Base-by-base conservation (phyloP, 2,329 filamentous ascomycete genomes). In the Trichoderma cornu-damae region DNA sequence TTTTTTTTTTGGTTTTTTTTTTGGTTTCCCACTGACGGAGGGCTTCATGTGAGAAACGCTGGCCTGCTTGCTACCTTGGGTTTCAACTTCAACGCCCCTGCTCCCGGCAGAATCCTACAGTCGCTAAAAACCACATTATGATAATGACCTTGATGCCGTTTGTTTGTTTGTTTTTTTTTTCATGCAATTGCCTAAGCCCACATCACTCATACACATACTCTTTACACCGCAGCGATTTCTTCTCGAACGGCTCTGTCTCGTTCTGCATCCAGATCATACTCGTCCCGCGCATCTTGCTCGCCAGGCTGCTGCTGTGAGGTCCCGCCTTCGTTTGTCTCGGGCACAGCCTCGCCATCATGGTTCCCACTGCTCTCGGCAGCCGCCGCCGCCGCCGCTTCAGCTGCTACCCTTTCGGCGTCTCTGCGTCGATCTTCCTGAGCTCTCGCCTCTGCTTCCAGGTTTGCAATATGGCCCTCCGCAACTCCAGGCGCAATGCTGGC, bases 401-500 rank as follows among this genome's bases (percentile, higher is more conserved):
- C 71, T 1, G 70, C 72, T 22, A 70, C 72, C 26, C 71, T 74
- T 37, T 72, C 76, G 1, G 72, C 73, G 58, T 80, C 75, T 62
- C 70, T 70, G 24, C 76, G 71, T 60, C 75, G 69, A 38, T 72
- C 67, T 62, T 78, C 62, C 28, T 65, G 78, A 2, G 69, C 73
- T 49, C 76, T 72, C 37, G 75, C 77, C 56, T 80, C 77, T 3
- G 77, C 79, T 63, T 83, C 80, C 2, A 83, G 68, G 43, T 80
- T 76, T 22, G 79, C 80, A 60, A 87, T 86, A 60, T 87, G 84
- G 48, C 83, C 74, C 69, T 87, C 84, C 1, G 83, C 83, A 22
- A 87, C 78, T 8, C 84, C 84, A 1, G 84, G 84, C 1, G 84
- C 82, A 60, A 87, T 78, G 66, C 84, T 87, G 18, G 84, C 84